Evolutionary conservation across 768 basidiomycete species (phyloP).

Genomic region (Suillus variegatus): DNA sequence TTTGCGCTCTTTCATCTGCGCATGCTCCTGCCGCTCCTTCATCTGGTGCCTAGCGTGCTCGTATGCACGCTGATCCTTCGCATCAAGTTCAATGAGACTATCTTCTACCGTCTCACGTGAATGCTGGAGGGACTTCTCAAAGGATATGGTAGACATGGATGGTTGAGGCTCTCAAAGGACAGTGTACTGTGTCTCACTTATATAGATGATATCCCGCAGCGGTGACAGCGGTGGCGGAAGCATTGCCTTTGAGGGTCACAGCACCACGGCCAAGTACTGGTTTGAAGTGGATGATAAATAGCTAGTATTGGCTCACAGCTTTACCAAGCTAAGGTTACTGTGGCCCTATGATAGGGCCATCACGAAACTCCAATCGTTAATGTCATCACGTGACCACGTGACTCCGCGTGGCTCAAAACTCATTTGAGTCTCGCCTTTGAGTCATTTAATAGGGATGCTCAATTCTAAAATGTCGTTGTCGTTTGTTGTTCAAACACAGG

Average conservation of each 20-base stretch:
- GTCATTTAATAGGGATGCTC: no score
- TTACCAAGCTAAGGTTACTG: slow-evolving; percentile 11
- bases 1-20: slow-evolving; percentile 32
- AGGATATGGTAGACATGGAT: slow-evolving; percentile 31
- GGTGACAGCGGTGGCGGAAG: slow-evolving; percentile 7
- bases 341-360: background rate
- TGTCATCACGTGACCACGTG: background rate
- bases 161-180: background rate
- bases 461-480: no score
- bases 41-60: slow-evolving; percentile 35
- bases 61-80: slow-evolving; percentile 33
- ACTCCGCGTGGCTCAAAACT: no score
- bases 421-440: no score
- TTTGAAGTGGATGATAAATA: background rate
- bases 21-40: slow-evolving; percentile 34
- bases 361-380: background rate
- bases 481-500: no score
- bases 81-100: slow-evolving; percentile 17
- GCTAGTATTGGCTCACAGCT: slow-evolving; percentile 7
- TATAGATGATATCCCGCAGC: slow-evolving; percentile 26
- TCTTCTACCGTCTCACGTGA: slow-evolving; percentile 19
- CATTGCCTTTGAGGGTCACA: background rate
- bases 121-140: slow-evolving; percentile 20
- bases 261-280: background rate
- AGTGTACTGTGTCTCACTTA: slow-evolving; percentile 21